These are phyloP conservation scores for Claviceps pazoutovae DNA, from an alignment of 2,329 filamentous ascomycete genomes.

Conservation along the genomic window DNA sequence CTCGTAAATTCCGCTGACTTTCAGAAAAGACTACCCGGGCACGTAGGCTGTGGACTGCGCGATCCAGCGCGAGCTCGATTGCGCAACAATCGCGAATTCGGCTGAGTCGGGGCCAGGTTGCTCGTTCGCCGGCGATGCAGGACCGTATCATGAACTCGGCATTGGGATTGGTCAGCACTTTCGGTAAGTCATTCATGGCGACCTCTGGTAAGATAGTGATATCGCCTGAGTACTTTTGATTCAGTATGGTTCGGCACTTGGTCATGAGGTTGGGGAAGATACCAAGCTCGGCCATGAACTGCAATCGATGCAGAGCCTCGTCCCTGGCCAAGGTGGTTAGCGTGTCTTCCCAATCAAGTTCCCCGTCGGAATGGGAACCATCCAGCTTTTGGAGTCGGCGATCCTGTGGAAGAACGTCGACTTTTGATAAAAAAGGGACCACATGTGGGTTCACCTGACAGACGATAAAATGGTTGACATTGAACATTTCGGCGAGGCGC, in stretches of 20 bases:
- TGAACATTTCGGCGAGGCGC: conserved; percentile 84
- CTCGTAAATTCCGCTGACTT: conserved; percentile 46
- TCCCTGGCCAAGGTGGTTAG: conserved; percentile 62
- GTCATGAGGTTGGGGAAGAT: conserved; percentile 66
- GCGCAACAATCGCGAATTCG: conserved; percentile 77
- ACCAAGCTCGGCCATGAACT: conserved; percentile 66
- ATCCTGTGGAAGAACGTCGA: conserved; percentile 42
- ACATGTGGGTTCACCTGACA: conserved; percentile 95
- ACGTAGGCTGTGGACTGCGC: conserved; percentile 54
- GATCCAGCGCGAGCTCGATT: conserved; percentile 73
- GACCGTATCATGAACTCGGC: conserved; percentile 74
- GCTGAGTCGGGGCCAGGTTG: conserved; percentile 83
- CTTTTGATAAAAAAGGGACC: conserved; percentile 67
- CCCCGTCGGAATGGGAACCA: conserved; percentile 17
- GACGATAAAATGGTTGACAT: conserved; percentile 96
- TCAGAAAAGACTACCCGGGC: conserved; percentile 56
- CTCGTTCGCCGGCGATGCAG: conserved; percentile 64
- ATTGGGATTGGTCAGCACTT: conserved; percentile 71
- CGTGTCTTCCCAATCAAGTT: conserved; percentile 47
- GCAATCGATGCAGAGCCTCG: conserved; percentile 67
- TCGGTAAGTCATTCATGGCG: conserved; percentile 56
- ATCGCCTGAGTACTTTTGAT: conserved; percentile 85
- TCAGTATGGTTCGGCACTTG: conserved; percentile 68
- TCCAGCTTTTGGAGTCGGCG: conserved; percentile 12
- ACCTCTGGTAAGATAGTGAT: conserved; percentile 87